Percentiles rank a stretch among this genome's conserved stretches.
These are phyloP conservation scores for Rhododendron griersonianum DNA, from an alignment of 148 eudicot genomes.

Conservation along the genomic window DNA sequence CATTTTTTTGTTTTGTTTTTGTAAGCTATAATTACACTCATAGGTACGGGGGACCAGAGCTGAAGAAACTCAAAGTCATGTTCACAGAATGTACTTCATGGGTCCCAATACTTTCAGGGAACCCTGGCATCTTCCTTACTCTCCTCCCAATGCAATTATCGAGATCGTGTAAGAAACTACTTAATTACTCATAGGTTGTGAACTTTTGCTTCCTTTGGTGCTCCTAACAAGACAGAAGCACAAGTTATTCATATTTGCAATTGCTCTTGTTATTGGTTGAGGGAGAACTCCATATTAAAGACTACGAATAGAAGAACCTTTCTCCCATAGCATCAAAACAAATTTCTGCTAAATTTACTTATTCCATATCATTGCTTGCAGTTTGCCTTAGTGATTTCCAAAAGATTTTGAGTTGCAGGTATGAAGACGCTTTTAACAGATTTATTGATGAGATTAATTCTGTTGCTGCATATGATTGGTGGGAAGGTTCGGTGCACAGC, in stretches of 20 bases:
- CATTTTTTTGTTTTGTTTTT: neutral
- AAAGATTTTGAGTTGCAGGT: slow-evolving; percentile 36
- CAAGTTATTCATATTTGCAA: neutral
- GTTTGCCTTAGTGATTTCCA: slow-evolving; percentile 5
- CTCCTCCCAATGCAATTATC: slow-evolving; percentile 69
- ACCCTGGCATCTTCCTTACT: slow-evolving; percentile 93
- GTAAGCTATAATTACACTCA: neutral
- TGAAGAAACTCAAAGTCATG: slow-evolving; percentile 81
- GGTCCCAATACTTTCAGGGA: slow-evolving; percentile 90
- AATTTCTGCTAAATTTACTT: neutral
- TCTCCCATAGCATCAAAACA: neutral
- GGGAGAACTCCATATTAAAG: neutral
- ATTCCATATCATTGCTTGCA: slow-evolving; percentile 5
- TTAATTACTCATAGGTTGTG: neutral
- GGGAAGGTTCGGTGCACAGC: slow-evolving; percentile 91
- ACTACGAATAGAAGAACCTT: neutral
- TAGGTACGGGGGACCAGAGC: slow-evolving; percentile 71
- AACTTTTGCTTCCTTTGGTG: neutral
- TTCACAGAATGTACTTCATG: slow-evolving; percentile 79
- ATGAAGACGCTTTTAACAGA: slow-evolving; percentile 86
- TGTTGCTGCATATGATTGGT: slow-evolving; percentile 90
- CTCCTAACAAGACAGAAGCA: neutral
- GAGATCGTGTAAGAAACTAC: slow-evolving; percentile 69
- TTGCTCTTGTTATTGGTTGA: neutral
- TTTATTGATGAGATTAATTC: slow-evolving; percentile 80